phyloP scores from a whole-genome alignment of 2,329 filamentous ascomycete species.

The Fusarium transvaalense region DNA sequence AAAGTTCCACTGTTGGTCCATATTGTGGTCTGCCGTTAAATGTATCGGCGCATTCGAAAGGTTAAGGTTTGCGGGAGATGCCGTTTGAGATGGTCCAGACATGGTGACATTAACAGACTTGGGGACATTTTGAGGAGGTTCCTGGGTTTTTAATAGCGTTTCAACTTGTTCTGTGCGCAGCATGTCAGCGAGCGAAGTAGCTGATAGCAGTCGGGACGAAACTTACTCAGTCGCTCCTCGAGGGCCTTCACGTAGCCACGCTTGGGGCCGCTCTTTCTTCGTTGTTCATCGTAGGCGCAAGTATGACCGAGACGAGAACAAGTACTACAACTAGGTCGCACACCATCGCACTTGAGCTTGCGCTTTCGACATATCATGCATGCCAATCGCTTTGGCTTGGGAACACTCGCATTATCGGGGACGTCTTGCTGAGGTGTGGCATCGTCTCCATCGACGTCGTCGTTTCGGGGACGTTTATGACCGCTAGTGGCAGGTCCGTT shows the following conservation, averaged over 20 bases:
- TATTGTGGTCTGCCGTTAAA: constrained; percentile 61
- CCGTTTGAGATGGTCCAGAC: constrained; percentile 49
- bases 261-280: constrained; percentile 95
- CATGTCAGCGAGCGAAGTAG: constrained; percentile 38
- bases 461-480: constrained; percentile 47
- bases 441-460: constrained; percentile 52
- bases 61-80: constrained; percentile 45
- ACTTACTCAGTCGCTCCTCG: constrained; percentile 89
- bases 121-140: constrained; percentile 56
- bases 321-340: constrained; percentile 86
- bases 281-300: constrained; percentile 91
- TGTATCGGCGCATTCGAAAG: constrained; percentile 62
- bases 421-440: constrained; percentile 56
- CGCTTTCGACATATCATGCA: constrained; percentile 94
- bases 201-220: background rate
- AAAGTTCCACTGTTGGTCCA: constrained; percentile 67
- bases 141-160: constrained; percentile 86
- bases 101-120: constrained; percentile 51
- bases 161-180: constrained; percentile 83
- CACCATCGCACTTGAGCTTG: constrained; percentile 91
- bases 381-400: constrained; percentile 91
- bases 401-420: constrained; percentile 69
- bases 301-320: constrained; percentile 88
- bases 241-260: constrained; percentile 94
- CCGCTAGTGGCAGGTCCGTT: constrained; percentile 53